phyloP scores from a whole-genome alignment of 768 basidiomycete genomes.

The Neoboletus magnificus region DNA sequence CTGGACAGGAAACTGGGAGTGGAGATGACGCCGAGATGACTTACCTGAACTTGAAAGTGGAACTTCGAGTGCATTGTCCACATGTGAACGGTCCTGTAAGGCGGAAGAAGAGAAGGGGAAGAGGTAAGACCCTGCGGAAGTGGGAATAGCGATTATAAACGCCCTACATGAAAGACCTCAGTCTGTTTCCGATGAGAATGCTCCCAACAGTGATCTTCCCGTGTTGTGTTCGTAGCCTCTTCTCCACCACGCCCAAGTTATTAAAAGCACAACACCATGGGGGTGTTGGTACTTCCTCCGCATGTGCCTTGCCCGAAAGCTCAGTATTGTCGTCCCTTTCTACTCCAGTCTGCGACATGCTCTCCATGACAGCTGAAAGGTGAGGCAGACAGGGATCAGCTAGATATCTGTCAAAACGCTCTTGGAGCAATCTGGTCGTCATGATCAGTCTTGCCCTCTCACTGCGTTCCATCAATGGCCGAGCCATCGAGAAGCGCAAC shows the following conservation, averaged over 20 bases:
- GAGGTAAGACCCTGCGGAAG: neutral
- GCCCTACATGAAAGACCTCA: conserved; percentile 9
- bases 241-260: conserved; percentile 15
- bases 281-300: neutral
- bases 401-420: conserved; percentile 9
- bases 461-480: neutral
- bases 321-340: neutral
- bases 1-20: neutral
- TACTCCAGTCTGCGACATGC: neutral
- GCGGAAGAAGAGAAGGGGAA: neutral
- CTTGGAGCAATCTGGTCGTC: conserved; percentile 13
- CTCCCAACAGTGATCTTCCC: neutral
- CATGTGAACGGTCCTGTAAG: conserved; percentile 9
- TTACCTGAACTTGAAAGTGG: conserved; percentile 11
- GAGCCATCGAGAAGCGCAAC: conserved; percentile 16
- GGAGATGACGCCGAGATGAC: neutral
- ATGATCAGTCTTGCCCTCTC: conserved; percentile 11
- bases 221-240: conserved; percentile 4
- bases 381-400: conserved; percentile 16
- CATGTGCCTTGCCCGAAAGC: neutral
- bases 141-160: neutral
- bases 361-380: neutral
- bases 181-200: conserved; percentile 9
- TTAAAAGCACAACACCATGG: conserved; percentile 12
- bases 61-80: conserved; percentile 21